Evolutionary conservation across 192 early-diverging fungal species (phyloP).

Genomic region (Phlyctochytrium bullatum): DNA sequence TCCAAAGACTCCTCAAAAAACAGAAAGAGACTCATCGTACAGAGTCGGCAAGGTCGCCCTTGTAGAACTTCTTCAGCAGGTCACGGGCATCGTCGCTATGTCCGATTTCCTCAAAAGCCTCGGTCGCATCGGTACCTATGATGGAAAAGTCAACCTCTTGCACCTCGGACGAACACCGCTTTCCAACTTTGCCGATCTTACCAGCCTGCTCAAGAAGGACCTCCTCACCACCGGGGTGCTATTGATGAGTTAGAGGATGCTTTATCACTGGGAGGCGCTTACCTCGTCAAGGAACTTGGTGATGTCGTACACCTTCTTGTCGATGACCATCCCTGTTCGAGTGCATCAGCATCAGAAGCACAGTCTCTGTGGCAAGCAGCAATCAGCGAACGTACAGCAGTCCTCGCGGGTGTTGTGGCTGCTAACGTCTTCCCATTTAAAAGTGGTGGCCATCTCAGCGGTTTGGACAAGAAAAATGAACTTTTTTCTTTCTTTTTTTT

Average conservation of each 20-base stretch:
- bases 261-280: not conserved
- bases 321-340: slow-evolving; percentile 42
- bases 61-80: slow-evolving; percentile 68
- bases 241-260: not conserved
- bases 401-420: slow-evolving; percentile 70
- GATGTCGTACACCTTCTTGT: slow-evolving; percentile 50
- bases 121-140: slow-evolving; percentile 72
- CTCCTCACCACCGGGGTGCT: slow-evolving; percentile 99
- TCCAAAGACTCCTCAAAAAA: no score
- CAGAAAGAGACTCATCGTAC: slow-evolving; percentile 18
- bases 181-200: slow-evolving; percentile 17
- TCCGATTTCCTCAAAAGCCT: slow-evolving; percentile 95
- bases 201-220: slow-evolving; percentile 89
- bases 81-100: slow-evolving; percentile 94
- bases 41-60: slow-evolving; percentile 62
- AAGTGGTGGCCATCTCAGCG: slow-evolving; percentile 24
- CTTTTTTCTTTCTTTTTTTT: no score
- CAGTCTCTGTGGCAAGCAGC: not conserved
- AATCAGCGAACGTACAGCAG: slow-evolving; percentile 51
- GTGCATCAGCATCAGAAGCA: not conserved
- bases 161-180: not conserved
- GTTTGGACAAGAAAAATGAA: slow-evolving; percentile 5
- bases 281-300: slow-evolving; percentile 55
- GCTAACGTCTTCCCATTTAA: slow-evolving; percentile 59
- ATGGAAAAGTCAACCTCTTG: slow-evolving; percentile 12